These are phyloP conservation scores for Clavispora carvajalis DNA, from an alignment of 805 yeast species.

Conservation along the genomic window DNA sequence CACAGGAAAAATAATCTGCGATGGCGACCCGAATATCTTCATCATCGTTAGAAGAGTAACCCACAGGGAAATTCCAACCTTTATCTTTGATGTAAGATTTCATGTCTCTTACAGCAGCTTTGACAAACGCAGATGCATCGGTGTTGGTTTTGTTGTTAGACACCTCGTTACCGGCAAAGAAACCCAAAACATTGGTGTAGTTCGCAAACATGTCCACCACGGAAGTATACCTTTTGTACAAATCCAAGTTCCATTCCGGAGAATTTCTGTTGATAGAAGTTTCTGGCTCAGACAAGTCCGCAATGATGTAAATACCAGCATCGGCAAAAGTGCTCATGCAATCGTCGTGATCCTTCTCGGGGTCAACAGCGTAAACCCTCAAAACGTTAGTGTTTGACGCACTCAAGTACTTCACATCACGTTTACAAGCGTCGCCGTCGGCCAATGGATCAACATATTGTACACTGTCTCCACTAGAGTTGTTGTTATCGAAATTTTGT, in stretches of 20 bases:
- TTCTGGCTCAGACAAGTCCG: constrained; percentile 61
- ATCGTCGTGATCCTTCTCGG: constrained; percentile 57
- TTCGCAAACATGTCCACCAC: constrained; percentile 77
- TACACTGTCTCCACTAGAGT: constrained; percentile 19
- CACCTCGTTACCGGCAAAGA: constrained; percentile 98
- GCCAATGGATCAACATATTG: constrained; percentile 71
- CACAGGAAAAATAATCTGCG: constrained; percentile 86
- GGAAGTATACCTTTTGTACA: constrained; percentile 70
- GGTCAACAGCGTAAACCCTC: constrained; percentile 83
- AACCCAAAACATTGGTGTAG: constrained; percentile 82
- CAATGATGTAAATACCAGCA: constrained; percentile 41
- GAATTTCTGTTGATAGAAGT: constrained; percentile 67
- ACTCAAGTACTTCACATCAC: constrained; percentile 77
- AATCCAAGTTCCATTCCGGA: constrained; percentile 72
- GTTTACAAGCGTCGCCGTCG: constrained; percentile 58
- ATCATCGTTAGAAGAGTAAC: constrained; percentile 91
- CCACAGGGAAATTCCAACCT: constrained; percentile 70
- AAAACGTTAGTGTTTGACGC: constrained; percentile 70
- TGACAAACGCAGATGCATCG: constrained; percentile 87
- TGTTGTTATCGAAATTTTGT: constrained; percentile 52
- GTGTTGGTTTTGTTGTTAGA: constrained; percentile 80
- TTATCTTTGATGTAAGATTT: constrained; percentile 65
- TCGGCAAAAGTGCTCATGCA: constrained; percentile 56
- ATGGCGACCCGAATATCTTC: constrained; percentile 68
- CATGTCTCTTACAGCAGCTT: constrained; percentile 91